Percentiles rank a stretch among this genome's conserved stretches.
These are phyloP conservation scores for Thalia dealbata DNA, from an alignment of 176 grass and related monocot species.

Conservation along the genomic window DNA sequence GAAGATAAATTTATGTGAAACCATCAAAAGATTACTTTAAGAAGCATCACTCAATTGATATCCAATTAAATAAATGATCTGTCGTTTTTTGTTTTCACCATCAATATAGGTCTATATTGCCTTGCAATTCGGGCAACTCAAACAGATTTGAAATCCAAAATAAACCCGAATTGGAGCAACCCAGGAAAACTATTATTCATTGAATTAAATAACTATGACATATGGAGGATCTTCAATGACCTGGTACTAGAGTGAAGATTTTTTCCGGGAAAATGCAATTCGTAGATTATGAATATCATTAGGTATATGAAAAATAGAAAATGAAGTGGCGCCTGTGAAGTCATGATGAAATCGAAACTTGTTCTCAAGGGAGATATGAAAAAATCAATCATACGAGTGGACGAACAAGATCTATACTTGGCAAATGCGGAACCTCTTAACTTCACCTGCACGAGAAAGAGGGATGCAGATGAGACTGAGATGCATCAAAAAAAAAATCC, in stretches of 20 bases:
- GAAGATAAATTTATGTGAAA: neutral
- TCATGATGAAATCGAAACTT: neutral
- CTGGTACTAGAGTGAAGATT: too few relatives aligned
- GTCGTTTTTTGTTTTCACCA: neutral
- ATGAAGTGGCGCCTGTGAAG: too few relatives aligned
- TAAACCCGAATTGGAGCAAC: neutral
- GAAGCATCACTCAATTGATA: neutral
- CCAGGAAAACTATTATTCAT: neutral
- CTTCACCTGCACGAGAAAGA: neutral
- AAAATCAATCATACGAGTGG: too few relatives aligned
- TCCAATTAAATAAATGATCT: neutral
- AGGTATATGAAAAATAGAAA: too few relatives aligned
- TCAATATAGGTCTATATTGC: too few relatives aligned
- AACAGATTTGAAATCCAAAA: neutral
- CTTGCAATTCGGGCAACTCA: too few relatives aligned
- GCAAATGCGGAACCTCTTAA: neutral
- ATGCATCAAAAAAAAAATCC: neutral
- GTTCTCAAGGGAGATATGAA: too few relatives aligned
- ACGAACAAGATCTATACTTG: neutral
- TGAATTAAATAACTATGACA: neutral
- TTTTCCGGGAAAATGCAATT: too few relatives aligned
- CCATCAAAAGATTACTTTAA: neutral
- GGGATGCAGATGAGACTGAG: neutral
- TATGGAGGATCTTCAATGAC: too few relatives aligned
- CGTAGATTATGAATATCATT: too few relatives aligned